phyloP scores from a whole-genome alignment of 2,329 filamentous ascomycete species.

The Penicillium brasilianum region DNA sequence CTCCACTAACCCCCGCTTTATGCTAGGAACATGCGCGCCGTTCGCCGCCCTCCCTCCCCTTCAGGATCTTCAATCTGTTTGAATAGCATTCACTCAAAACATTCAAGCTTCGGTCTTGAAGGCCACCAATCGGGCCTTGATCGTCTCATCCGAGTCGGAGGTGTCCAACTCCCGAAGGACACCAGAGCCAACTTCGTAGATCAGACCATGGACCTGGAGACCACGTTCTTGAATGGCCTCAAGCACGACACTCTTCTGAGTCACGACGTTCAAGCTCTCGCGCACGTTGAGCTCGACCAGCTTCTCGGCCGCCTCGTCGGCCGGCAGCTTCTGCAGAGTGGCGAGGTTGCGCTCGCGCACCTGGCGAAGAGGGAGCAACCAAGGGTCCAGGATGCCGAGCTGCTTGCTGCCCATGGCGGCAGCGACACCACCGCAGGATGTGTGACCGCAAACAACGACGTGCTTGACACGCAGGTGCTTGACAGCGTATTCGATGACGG shows the following conservation, averaged over 20 bases:
- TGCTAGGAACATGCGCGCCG: neutral
- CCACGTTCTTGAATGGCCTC: conserved; percentile 73
- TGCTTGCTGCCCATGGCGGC: conserved; percentile 62
- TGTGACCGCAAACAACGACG: conserved; percentile 67
- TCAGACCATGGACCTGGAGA: conserved; percentile 74
- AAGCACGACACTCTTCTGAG: conserved; percentile 70
- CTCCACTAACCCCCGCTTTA: neutral
- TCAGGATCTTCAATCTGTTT: neutral
- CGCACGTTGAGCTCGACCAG: conserved; percentile 80
- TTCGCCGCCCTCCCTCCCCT: no score
- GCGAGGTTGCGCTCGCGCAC: conserved; percentile 59
- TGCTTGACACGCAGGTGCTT: conserved; percentile 69
- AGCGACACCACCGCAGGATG: conserved; percentile 63
- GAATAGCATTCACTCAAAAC: neutral
- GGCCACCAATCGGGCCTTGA: conserved; percentile 45
- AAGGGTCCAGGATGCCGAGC: conserved; percentile 65
- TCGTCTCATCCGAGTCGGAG: conserved; percentile 46
- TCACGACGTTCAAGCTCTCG: conserved; percentile 68
- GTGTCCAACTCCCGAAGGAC: conserved; percentile 59
- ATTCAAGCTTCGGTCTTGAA: conserved; percentile 43
- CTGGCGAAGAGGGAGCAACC: conserved; percentile 63
- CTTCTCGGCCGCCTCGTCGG: conserved; percentile 60
- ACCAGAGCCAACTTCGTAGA: conserved; percentile 71
- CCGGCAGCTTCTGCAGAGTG: conserved; percentile 54
- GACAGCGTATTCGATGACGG: conserved; percentile 81